Percentiles rank a stretch among this genome's conserved stretches.
Evolutionary conservation across 1,284 basidiomycete species (phyloP).

Genomic region (Leccinum pachyderme): DNA sequence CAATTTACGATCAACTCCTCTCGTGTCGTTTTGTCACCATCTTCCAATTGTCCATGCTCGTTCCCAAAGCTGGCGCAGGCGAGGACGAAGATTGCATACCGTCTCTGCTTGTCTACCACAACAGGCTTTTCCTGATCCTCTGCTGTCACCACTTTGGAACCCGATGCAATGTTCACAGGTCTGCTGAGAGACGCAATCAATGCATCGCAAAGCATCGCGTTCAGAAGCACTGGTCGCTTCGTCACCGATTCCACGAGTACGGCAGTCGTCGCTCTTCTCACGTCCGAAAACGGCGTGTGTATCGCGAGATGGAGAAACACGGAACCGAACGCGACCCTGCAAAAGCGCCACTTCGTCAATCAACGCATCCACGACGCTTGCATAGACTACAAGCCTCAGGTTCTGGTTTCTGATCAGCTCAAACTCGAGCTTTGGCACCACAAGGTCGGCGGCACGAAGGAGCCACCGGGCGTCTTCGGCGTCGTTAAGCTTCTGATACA

Average conservation of each 20-base stretch:
- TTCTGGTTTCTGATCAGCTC: constrained; percentile 57
- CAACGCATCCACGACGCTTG: background rate
- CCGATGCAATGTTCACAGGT: constrained; percentile 9
- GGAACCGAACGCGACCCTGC: constrained; percentile 60
- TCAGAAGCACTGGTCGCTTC: constrained; percentile 46
- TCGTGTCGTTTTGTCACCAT: constrained; percentile 32
- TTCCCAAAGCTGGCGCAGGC: constrained; percentile 46
- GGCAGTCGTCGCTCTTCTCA: constrained; percentile 48
- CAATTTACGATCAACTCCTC: constrained; percentile 53
- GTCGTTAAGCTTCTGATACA: constrained; percentile 71
- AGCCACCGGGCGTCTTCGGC: constrained; percentile 78
- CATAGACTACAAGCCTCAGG: constrained; percentile 45
- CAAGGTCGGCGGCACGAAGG: constrained; percentile 60
- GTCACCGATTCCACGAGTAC: constrained; percentile 41
- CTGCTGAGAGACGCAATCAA: constrained; percentile 44
- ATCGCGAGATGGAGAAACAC: constrained; percentile 68
- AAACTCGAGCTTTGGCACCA: constrained; percentile 48
- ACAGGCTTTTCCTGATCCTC: constrained; percentile 35
- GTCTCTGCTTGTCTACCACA: constrained; percentile 44
- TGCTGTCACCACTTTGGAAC: background rate
- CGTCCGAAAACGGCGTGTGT: constrained; percentile 51
- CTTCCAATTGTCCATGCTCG: background rate
- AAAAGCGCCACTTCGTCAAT: background rate
- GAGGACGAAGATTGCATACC: constrained; percentile 50
- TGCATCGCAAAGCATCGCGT: constrained; percentile 55